These are phyloP conservation scores for Aspergillus floridensis DNA, from an alignment of 2,329 filamentous ascomycete species.

Conservation along the genomic window DNA sequence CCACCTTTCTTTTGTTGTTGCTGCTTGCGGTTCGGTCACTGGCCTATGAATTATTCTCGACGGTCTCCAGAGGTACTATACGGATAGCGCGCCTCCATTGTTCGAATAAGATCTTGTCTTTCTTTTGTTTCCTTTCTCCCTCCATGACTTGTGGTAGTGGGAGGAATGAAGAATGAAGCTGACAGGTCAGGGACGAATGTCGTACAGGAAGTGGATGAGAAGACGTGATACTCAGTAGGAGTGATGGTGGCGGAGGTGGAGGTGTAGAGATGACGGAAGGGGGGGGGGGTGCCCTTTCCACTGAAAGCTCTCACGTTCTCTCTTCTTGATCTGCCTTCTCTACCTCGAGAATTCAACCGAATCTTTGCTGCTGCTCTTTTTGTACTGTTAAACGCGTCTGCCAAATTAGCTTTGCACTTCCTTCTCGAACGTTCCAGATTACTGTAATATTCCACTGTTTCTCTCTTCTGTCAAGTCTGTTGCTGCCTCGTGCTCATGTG, in stretches of 20 bases:
- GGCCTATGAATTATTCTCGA: slow-evolving; percentile 12
- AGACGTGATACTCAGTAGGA: not conserved
- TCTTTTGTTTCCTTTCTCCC: not conserved
- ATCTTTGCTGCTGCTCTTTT: not conserved
- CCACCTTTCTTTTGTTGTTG: slow-evolving; percentile 4
- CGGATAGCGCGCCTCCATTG: slow-evolving; percentile 3
- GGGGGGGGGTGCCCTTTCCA: not conserved
- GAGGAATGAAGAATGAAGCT: not conserved
- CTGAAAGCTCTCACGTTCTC: not conserved
- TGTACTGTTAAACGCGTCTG: slow-evolving; percentile 3
- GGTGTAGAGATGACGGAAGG: not conserved
- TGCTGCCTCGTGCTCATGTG: not conserved
- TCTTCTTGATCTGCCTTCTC: not conserved
- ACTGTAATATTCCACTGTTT: not conserved
- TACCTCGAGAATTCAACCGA: not conserved
- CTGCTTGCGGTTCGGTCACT: not conserved
- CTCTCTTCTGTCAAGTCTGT: not conserved
- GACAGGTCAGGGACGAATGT: not conserved
- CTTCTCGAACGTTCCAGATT: not conserved
- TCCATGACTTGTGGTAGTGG: not conserved
- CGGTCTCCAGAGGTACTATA: slow-evolving; percentile 16
- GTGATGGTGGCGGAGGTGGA: not conserved
- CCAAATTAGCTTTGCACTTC: not conserved
- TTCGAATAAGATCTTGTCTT: slow-evolving; percentile 4
- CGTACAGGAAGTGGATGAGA: not conserved